phyloP scores from a whole-genome alignment of 2,329 filamentous ascomycete species.

The Harringtonia lauricola region DNA sequence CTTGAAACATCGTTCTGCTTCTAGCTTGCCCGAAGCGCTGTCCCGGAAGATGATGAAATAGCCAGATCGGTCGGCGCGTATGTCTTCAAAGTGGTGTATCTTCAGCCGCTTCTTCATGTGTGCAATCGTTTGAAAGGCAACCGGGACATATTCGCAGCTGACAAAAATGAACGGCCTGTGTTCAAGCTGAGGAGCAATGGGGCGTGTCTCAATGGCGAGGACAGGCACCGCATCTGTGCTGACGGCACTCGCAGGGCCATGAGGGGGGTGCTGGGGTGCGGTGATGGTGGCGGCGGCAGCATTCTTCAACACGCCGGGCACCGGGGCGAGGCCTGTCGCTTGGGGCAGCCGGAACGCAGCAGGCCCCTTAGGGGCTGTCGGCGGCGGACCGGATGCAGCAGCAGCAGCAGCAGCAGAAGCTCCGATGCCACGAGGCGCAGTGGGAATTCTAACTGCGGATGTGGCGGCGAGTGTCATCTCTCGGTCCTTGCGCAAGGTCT shows the following conservation, averaged over 20 bases:
- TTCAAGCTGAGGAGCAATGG: constrained; percentile 58
- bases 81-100: constrained; percentile 67
- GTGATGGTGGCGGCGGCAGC: constrained; percentile 16
- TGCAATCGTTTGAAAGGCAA: constrained; percentile 71
- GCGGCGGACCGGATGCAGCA: constrained; percentile 46
- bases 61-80: constrained; percentile 73
- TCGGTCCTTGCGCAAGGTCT: constrained; percentile 57
- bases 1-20: constrained; percentile 70
- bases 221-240: constrained; percentile 29
- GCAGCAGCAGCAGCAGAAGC: constrained; percentile 24
- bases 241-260: constrained; percentile 13
- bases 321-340: background rate
- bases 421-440: constrained; percentile 22
- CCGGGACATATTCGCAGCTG: constrained; percentile 74
- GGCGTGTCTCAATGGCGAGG: constrained; percentile 49
- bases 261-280: constrained; percentile 17
- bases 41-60: constrained; percentile 91
- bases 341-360: constrained; percentile 37
- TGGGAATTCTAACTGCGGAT: constrained; percentile 18
- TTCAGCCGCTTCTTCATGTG: constrained; percentile 88
- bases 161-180: constrained; percentile 86
- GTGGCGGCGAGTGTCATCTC: constrained; percentile 29
- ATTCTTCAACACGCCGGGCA: background rate
- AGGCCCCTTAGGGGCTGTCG: constrained; percentile 79
- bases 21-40: constrained; percentile 61